Evolutionary conservation across 495 filamentous ascomycete species (phyloP), one percentile per base, ranked within the genome.

Genomic region (Aspergillus biplanus): DNA sequence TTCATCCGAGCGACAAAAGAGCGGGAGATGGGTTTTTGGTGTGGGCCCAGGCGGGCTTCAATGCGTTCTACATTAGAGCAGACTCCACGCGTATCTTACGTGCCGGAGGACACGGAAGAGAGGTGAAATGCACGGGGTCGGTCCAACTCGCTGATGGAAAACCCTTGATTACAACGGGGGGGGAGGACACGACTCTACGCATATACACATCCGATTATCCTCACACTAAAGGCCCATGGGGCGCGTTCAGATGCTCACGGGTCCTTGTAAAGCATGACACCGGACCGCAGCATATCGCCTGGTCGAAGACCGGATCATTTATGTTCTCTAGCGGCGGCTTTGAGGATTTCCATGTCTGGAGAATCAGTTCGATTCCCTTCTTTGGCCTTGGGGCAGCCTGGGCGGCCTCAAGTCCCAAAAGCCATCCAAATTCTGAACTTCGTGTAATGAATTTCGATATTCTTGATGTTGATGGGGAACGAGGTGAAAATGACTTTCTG

Each of bases 301-400:
- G 91, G 90, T 87, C 88, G 11, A 69, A 69, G 12, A 73, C 81
- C 47, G 86, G 88, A 3, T 69, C 79, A 8, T 90, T 86, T 68
- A 81, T 99, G 9, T 89, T 98, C 69, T 95, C 90, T 58, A 91
- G 90, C 65, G 92, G 86, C 12, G 95, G 91, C 0, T 88, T 85
- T 59, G 94, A 97, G 67, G 96, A 98, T 68, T 89, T 98, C 63
- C 94, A 86, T 59, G 84, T 94, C 32, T 99, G 94, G 93, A 80
- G 84, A 35, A 69, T 97, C 11, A 73, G 77, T 2, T 67, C 58
- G 2, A 71, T 93, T 11, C 82, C 84, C 49, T 65, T 74, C 37
- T 72, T 86, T 61, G 78, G 86, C 61, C 52, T 89, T 47, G 80
- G 87, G 34, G 85, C 89, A 4, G 78, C 87, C 5, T 85, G 88